Base-by-base conservation (phyloP, 345 rosid species). In the Camelina laxa region DNA sequence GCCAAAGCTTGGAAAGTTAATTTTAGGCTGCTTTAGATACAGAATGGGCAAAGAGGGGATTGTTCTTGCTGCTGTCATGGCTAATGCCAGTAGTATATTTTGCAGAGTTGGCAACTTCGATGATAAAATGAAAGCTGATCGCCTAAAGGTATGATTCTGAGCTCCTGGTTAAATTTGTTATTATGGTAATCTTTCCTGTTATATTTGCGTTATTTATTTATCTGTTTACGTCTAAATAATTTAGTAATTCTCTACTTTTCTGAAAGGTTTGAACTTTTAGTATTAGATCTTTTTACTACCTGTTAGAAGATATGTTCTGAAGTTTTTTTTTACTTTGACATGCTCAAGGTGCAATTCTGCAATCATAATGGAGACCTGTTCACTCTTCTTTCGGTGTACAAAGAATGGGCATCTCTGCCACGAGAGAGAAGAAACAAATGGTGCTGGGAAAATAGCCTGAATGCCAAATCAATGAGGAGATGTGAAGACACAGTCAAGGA, bases 361-460 rank as follows among this genome's bases (percentile, higher is more conserved):
- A 92, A 93, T 79, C 82, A 24, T 4, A 79, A 79, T 73, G 97
- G 96, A 60, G 97, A 93, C 73, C 89, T 91, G 35, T 93, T 93
- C 76, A 93, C 97, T 36, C 83, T 93, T 76, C 92, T 91, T 20
- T 85, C 96, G 38, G 97, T 93, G 12, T 93, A 87, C 81, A 84
- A 79, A 79, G 89, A 87, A 75, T 91, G 98, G 98, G 90, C 83
- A 57, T 79, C 82, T 70, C 65, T 85, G 70, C 83, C 80, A 7
- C 69, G 9, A 53, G 84, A 82, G 31, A 74, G 63, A 81, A 82
- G 87, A 87, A 91, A 84, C 68, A 82, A 75, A 64, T 93, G 97
- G 97, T 93, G 98, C 75, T 91, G 94, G 98, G 91, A 91, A 10
- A 91, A 91, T 72, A 87, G 98, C 70, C 81, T 93, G 57, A 93